A percentile compares a stretch with the other conserved stretches of the same genome.
These are phyloP conservation scores for Termitomyces sp. DNA, from an alignment of 768 basidiomycete species.

Conservation along the genomic window DNA sequence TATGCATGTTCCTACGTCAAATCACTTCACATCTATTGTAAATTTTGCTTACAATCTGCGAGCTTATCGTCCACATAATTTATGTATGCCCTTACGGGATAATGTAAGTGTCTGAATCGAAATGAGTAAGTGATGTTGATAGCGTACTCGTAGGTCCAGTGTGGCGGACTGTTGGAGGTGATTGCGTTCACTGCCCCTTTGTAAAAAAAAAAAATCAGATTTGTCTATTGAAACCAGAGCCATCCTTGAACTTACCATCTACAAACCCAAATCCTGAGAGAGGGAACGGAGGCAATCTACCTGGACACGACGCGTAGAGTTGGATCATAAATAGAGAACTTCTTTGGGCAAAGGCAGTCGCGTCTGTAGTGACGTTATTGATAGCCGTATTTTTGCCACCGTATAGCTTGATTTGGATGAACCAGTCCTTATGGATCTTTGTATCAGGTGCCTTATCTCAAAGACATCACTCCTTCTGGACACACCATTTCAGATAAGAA, in stretches of 20 bases:
- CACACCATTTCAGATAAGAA: conserved; percentile 24
- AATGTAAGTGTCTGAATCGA: background rate
- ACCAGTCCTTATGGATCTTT: conserved; percentile 22
- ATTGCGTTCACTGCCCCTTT: conserved; percentile 22
- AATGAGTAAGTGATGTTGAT: background rate
- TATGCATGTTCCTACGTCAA: conserved; percentile 1
- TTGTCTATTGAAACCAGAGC: background rate
- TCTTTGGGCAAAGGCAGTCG: conserved; percentile 42
- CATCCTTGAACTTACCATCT: conserved; percentile 19
- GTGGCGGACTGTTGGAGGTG: conserved; percentile 19
- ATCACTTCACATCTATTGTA: background rate
- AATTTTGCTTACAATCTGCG: conserved; percentile 23
- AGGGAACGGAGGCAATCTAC: conserved; percentile 36
- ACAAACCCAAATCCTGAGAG: conserved; percentile 37
- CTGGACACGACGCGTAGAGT: conserved; percentile 39
- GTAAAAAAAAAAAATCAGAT: background rate
- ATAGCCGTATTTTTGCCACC: conserved; percentile 42
- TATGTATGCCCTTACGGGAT: conserved; percentile 22
- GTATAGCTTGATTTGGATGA: conserved; percentile 35
- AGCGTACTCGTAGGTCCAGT: conserved; percentile 25
- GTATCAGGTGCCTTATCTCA: background rate
- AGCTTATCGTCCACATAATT: conserved; percentile 36
- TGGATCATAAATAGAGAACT: conserved; percentile 42
- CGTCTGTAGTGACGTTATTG: conserved; percentile 31
- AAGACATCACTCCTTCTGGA: background rate